A percentile compares a stretch with the other conserved stretches of the same genome.
phyloP scores from a whole-genome alignment of 257 asterid species.

The Solanum appendiculatum region DNA sequence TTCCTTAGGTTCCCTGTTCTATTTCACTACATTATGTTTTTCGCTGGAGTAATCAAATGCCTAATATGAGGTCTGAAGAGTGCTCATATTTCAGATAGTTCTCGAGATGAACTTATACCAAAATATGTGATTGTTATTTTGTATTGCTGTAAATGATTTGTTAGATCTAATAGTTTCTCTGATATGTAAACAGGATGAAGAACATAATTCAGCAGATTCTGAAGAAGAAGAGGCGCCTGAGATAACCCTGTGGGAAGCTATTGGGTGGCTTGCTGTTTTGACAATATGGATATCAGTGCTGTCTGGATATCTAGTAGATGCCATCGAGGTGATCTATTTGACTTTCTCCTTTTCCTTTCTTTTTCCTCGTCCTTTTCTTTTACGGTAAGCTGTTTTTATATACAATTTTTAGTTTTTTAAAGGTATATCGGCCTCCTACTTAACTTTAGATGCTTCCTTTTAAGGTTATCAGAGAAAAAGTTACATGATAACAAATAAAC shows the following conservation, averaged over 20 bases:
- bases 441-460: background rate
- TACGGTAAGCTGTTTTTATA: background rate
- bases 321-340: constrained; percentile 56
- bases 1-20: background rate
- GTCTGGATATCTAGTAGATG: constrained; percentile 93
- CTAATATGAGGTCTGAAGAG: background rate
- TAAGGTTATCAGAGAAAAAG: background rate
- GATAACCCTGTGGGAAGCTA: constrained; percentile 80
- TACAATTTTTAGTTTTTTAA: background rate
- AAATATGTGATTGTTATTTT: background rate
- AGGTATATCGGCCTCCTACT: background rate
- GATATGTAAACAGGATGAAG: constrained; percentile 35
- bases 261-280: constrained; percentile 80
- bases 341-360: background rate
- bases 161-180: background rate
- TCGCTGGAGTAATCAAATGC: background rate
- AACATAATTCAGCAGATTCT: constrained; percentile 31
- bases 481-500: background rate
- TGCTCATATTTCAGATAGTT: background rate
- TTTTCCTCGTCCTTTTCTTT: background rate
- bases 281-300: constrained; percentile 87
- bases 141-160: background rate
- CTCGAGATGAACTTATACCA: background rate
- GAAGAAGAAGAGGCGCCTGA: constrained; percentile 75
- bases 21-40: background rate